phyloP scores from a whole-genome alignment of 2,329 filamentous ascomycete species.

The Scopulariopsis brevicaulis region DNA sequence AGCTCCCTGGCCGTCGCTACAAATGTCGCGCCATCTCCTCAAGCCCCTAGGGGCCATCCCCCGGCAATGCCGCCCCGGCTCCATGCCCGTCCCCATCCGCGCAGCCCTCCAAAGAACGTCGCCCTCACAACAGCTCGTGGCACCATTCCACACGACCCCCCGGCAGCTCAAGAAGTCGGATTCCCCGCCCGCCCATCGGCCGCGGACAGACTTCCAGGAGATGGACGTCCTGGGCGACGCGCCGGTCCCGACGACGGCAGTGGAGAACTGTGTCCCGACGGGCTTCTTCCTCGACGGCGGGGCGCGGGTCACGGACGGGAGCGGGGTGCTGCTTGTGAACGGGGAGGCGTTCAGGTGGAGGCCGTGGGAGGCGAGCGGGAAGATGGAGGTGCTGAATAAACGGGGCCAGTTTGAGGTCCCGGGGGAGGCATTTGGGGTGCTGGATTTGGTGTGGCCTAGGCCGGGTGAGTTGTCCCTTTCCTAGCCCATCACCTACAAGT shows the following conservation, averaged over 20 bases:
- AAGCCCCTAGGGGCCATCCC: not conserved
- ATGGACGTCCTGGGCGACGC: conserved; percentile 71
- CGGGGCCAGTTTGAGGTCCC: conserved; percentile 76
- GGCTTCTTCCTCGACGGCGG: conserved; percentile 86
- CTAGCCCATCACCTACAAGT: not conserved
- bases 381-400: conserved; percentile 49
- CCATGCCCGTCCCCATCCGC: not conserved
- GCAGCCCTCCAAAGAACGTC: not conserved
- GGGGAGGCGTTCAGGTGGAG: conserved; percentile 85
- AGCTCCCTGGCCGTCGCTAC: not conserved
- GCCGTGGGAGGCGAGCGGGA: conserved; percentile 54
- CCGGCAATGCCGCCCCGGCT: not conserved
- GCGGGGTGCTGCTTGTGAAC: conserved; percentile 67
- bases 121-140: not conserved
- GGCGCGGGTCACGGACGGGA: conserved; percentile 53
- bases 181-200: conserved; percentile 10
- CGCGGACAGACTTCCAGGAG: conserved; percentile 52
- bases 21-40: not conserved
- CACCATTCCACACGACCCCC: not conserved
- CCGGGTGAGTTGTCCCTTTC: conserved; percentile 49
- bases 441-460: conserved; percentile 75
- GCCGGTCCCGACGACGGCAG: conserved; percentile 66
- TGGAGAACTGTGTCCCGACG: conserved; percentile 71
- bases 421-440: conserved; percentile 58
- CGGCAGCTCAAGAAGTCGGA: not conserved